These are phyloP conservation scores for Phytopythium montanum DNA, from an alignment of 352 stramenopile species.

Conservation along the genomic window DNA sequence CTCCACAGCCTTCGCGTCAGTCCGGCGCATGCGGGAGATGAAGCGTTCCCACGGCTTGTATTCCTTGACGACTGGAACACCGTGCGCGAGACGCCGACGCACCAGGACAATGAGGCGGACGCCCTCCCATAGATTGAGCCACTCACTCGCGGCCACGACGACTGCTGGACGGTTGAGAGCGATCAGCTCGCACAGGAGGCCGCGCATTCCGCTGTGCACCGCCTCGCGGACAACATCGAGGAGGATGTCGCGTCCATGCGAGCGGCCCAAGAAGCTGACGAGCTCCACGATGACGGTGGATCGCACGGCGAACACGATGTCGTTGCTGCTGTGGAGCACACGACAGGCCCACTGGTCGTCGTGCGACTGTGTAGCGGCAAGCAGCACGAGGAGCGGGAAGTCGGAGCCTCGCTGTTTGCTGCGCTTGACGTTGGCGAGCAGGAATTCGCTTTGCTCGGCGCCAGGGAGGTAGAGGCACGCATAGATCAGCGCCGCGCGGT, in stretches of 20 bases:
- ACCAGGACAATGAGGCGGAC: neutral
- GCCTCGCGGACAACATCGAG: neutral
- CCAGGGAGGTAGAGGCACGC: neutral
- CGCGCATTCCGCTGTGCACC: neutral
- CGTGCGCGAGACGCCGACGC: neutral
- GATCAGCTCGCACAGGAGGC: neutral
- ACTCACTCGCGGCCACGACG: neutral
- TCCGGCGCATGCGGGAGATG: neutral
- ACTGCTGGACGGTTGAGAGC: neutral
- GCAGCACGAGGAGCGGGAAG: conserved; percentile 1
- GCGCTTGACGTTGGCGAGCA: conserved; percentile 1
- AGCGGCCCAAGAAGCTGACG: neutral
- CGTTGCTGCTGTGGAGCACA: neutral
- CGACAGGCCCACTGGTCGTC: neutral
- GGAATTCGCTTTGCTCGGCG: neutral
- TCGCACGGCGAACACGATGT: neutral
- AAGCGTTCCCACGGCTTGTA: neutral
- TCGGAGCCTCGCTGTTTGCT: neutral
- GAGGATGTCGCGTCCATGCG: neutral
- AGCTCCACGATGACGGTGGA: neutral
- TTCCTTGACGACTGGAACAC: neutral
- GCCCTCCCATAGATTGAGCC: neutral
- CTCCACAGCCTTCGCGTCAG: neutral
- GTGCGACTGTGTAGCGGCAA: neutral
- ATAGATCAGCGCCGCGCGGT: neutral